phyloP scores from a whole-genome alignment of 2,329 filamentous ascomycete genomes.

The Podosphaera xanthii region DNA sequence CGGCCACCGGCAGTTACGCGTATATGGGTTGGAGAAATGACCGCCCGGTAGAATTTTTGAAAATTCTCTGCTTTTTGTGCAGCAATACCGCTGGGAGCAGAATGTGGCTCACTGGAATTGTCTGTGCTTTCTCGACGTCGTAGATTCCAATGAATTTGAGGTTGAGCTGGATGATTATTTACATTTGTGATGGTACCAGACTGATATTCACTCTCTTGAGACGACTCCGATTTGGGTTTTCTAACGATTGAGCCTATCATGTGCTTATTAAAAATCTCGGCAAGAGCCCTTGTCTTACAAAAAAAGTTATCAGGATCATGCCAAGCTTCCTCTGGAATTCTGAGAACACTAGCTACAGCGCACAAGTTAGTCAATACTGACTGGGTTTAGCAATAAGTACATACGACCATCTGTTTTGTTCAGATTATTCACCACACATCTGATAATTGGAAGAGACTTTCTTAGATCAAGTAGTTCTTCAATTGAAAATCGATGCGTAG shows the following conservation, averaged over 20 bases:
- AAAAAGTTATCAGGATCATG: slow-evolving; percentile 7
- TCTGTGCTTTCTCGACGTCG: slow-evolving; percentile 14
- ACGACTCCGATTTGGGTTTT: slow-evolving; percentile 6
- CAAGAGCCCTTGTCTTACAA: slow-evolving; percentile 8
- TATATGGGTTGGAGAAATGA: slow-evolving; percentile 43
- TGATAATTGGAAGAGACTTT: slow-evolving; percentile 9
- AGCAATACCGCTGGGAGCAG: slow-evolving; percentile 27
- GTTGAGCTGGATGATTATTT: slow-evolving; percentile 4
- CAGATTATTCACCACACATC: slow-evolving; percentile 10
- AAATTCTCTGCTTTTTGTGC: slow-evolving; percentile 42
- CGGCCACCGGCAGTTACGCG: slow-evolving; percentile 43
- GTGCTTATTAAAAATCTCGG: slow-evolving; percentile 7
- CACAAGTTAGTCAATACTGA: slow-evolving; percentile 1
- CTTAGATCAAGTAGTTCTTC: slow-evolving; percentile 12
- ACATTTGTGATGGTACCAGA: not conserved
- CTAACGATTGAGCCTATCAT: slow-evolving; percentile 2
- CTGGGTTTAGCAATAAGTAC: not conserved
- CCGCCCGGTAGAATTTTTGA: slow-evolving; percentile 42
- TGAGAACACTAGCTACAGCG: slow-evolving; percentile 9
- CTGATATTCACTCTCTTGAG: slow-evolving; percentile 7
- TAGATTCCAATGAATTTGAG: slow-evolving; percentile 12
- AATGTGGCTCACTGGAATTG: slow-evolving; percentile 20
- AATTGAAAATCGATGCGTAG: slow-evolving; percentile 8
- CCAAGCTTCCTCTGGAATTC: slow-evolving; percentile 10
- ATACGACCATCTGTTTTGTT: slow-evolving; percentile 12